Evolutionary conservation across 2,329 filamentous ascomycete genomes (phyloP), one percentile per base, ranked within the genome.

Genomic region (Clarireedia sp.): DNA sequence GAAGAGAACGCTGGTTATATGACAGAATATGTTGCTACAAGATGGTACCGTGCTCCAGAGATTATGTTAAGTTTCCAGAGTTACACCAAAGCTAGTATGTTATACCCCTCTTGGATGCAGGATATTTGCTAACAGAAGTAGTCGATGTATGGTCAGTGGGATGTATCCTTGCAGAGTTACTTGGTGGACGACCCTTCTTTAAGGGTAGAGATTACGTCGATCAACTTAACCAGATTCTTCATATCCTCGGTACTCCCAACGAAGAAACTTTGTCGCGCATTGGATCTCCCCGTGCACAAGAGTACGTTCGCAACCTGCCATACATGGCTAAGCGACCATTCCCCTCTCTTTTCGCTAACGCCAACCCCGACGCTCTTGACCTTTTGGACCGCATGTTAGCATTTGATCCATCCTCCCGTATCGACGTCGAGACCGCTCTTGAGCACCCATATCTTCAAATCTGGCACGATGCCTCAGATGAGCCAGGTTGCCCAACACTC

Each of bases 1-100:
- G 90, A 99, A 72, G 92, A 99, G 75, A 97, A 97, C 70, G 94
- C 94, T 17, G 94, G 94, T 21, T 99, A 97, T 74, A 97, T 99
- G 94, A 99, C 94, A 10, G 94, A 99, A 74, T 99, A 99, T 68
- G 94, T 99, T 55, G 94, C 94, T 50, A 99, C 94, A 51, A 82
- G 94, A 76, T 99, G 94, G 94, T 99, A 99, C 73, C 87, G 94
- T 74, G 94, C 94, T 3, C 94, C 94, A 5, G 94, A 99, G 73
- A 99, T 99, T 66, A 99, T 99, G 94, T 77, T 99, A 72, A 96
- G 90, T 77, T 99, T 99, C 82, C 92, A 97, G 74, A 96, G 90
- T 77, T 99, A 99, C 74, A 99, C 94, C 67, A 99, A 99, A 90
- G 94, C 94, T 65, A 99, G 94, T 97, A 83, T 56, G 91, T 92